A percentile compares a stretch with the other conserved stretches of the same genome.
Conservation (phyloP, 2,329 filamentous ascomycete species). For the Mariannaea elegans region DNA sequence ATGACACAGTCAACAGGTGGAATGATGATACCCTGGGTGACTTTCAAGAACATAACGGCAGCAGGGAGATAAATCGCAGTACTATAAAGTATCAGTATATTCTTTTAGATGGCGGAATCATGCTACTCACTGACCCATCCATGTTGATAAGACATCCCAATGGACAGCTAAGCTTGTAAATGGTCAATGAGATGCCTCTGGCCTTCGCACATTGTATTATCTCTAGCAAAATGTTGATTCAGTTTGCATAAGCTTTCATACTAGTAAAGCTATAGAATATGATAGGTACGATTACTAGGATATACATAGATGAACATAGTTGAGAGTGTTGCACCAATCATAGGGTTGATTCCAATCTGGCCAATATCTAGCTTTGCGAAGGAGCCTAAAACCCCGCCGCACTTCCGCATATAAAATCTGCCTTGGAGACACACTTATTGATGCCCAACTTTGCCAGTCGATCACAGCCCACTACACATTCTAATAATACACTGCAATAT, state of each 20-base stretch:
- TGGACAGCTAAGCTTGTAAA: constrained; percentile 57
- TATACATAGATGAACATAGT: constrained; percentile 58
- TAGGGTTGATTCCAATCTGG: constrained; percentile 57
- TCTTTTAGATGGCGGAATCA: background rate
- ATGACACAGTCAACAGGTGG: constrained; percentile 57
- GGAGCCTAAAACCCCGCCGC: too few species aligned
- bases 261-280: constrained; percentile 53
- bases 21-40: constrained; percentile 57
- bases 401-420: too few species aligned
- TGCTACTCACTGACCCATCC: constrained; percentile 49
- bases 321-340: constrained; percentile 57
- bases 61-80: constrained; percentile 65
- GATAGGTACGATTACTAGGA: constrained; percentile 56
- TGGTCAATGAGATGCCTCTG: constrained; percentile 51
- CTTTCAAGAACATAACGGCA: constrained; percentile 61
- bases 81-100: constrained; percentile 33
- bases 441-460: too few species aligned
- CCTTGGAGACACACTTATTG: too few species aligned
- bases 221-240: constrained; percentile 58
- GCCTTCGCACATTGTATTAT: constrained; percentile 54
- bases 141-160: constrained; percentile 61
- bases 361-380: constrained; percentile 58
- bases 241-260: constrained; percentile 57
- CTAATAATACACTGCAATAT: too few species aligned
- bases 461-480: too few species aligned